Conservation (phyloP, 2,329 filamentous ascomycete genomes). For the Trichoderma afroharzianum region DNA sequence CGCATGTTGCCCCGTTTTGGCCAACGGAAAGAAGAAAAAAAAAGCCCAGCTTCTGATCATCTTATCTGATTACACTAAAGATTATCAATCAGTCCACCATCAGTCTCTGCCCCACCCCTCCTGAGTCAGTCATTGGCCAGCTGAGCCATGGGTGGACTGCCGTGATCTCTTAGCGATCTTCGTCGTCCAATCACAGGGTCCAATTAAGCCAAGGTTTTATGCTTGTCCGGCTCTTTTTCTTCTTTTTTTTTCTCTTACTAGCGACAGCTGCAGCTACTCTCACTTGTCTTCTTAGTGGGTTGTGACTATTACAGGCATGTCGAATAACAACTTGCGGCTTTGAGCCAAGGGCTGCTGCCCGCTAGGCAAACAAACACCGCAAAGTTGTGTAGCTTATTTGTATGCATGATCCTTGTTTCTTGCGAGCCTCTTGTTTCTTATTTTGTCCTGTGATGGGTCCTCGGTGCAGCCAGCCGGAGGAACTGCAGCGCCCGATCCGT, state of each 20-base stretch:
- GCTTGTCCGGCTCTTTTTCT: neutral
- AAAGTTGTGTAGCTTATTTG: neutral
- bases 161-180: neutral
- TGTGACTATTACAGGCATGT: neutral
- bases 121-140: neutral
- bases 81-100: constrained; percentile 17
- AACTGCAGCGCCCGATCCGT: constrained; percentile 9
- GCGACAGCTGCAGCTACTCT: neutral
- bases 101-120: neutral
- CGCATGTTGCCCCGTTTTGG: neutral
- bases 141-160: neutral
- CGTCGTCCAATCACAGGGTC: neutral
- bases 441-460: neutral
- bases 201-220: constrained; percentile 3
- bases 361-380: constrained; percentile 1
- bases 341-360: neutral
- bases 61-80: constrained; percentile 13
- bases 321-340: neutral
- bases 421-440: neutral
- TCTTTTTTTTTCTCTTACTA: neutral
- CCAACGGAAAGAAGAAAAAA: neutral
- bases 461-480: constrained; percentile 4
- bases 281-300: too few species aligned
- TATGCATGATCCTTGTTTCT: constrained; percentile 9
- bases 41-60: neutral